phyloP scores from a whole-genome alignment of 352 stramenopile genomes.

The Peronosclerospora sorghi region DNA sequence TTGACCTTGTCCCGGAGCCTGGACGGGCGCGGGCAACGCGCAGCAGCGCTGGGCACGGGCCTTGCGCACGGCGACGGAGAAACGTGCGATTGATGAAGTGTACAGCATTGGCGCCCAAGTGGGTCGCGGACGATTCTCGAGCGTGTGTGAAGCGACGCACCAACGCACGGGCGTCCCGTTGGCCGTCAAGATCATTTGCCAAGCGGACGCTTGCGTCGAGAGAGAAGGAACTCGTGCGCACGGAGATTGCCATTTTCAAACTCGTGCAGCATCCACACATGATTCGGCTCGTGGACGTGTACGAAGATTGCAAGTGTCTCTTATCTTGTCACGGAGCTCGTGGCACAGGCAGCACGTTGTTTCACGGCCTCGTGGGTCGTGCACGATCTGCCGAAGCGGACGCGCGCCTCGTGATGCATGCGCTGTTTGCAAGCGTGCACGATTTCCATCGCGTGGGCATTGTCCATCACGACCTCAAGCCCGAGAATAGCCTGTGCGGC shows the following conservation, averaged over 20 bases:
- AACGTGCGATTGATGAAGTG: constrained; percentile 82
- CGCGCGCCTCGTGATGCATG: constrained; percentile 77
- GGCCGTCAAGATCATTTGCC: constrained; percentile 91
- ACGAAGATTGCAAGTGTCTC: constrained; percentile 88
- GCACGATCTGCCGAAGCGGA: constrained; percentile 84
- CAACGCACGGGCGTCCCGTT: constrained; percentile 51
- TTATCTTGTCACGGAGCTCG: constrained; percentile 98
- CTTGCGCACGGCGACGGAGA: constrained; percentile 75
- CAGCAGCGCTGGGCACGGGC: constrained; percentile 63
- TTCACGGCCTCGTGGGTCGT: constrained; percentile 91
- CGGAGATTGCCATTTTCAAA: constrained; percentile 90
- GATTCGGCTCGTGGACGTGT: constrained; percentile 83
- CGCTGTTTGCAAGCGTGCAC: constrained; percentile 81
- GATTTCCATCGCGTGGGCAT: constrained; percentile 89
- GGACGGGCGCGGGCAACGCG: constrained; percentile 57
- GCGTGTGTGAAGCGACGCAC: constrained; percentile 73
- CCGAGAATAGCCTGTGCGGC: constrained; percentile 84
- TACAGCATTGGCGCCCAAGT: constrained; percentile 86
- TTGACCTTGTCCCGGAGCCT: constrained; percentile 77
- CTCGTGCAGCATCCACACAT: constrained; percentile 87
- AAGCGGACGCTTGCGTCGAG: constrained; percentile 80
- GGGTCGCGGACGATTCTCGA: constrained; percentile 82
- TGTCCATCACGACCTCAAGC: constrained; percentile 84
- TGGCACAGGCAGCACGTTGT: constrained; percentile 93
- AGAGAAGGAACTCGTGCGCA: constrained; percentile 86